phyloP scores from a whole-genome alignment of 371 early-diverging fungal genomes.

The Mucor circinelloides region DNA sequence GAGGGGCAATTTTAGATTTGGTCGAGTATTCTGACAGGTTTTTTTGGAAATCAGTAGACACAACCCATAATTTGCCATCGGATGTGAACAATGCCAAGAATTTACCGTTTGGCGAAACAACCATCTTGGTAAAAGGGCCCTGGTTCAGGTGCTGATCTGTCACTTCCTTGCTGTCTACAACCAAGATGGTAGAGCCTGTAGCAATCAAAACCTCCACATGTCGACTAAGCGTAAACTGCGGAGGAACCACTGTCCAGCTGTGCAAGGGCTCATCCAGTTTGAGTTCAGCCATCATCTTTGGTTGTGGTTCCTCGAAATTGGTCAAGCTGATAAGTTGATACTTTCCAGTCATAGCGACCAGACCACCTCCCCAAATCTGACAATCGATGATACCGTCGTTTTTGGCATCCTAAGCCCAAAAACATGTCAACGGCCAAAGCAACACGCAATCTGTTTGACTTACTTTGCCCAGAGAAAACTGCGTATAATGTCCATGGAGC shows the following conservation, averaged over 20 bases:
- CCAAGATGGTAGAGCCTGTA: constrained; percentile 74
- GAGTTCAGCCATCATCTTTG: constrained; percentile 77
- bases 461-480: constrained; percentile 85
- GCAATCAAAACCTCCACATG: constrained; percentile 91
- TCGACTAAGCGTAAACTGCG: constrained; percentile 82
- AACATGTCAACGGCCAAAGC: neutral
- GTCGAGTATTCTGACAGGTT: constrained; percentile 86
- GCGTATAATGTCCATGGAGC: constrained; percentile 77
- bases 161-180: constrained; percentile 78
- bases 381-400: constrained; percentile 82
- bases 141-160: constrained; percentile 88
- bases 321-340: constrained; percentile 80
- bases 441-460: neutral
- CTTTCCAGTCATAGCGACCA: constrained; percentile 88
- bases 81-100: constrained; percentile 83
- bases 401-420: constrained; percentile 68
- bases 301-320: constrained; percentile 85
- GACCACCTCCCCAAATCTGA: constrained; percentile 85
- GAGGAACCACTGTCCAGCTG: constrained; percentile 91
- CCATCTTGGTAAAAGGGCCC: constrained; percentile 89
- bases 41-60: constrained; percentile 93
- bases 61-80: constrained; percentile 88
- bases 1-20: constrained; percentile 66
- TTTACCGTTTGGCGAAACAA: constrained; percentile 92
- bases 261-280: constrained; percentile 70